Evolutionary conservation across 2,329 filamentous ascomycete genomes (phyloP), one percentile per base, ranked within the genome.

Genomic region (Dothistroma pini): DNA sequence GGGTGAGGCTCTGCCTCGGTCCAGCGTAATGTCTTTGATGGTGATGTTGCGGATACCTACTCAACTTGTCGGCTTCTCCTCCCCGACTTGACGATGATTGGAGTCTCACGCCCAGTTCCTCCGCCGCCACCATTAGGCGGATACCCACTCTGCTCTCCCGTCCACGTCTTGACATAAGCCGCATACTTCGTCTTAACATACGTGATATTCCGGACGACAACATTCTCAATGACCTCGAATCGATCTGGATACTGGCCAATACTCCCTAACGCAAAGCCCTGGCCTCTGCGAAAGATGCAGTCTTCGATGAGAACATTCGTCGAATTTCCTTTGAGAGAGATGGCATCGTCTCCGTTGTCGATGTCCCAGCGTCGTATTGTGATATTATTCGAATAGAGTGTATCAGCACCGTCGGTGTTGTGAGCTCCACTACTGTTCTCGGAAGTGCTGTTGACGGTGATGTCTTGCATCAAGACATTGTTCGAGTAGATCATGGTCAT

Each of bases 51-150:
- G n/a, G n/a, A n/a, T n/a, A n/a, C n/a, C n/a, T n/a, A n/a, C n/a
- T n/a, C n/a, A n/a, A n/a, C n/a, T n/a, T n/a, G n/a, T n/a, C n/a
- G n/a, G n/a, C n/a, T n/a, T n/a, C n/a, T n/a, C n/a, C n/a, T n/a
- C n/a, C n/a, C n/a, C n/a, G n/a, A n/a, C n/a, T n/a, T n/a, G n/a
- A n/a, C n/a, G n/a, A n/a, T n/a, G n/a, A n/a, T n/a, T n/a, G n/a
- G n/a, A n/a, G n/a, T n/a, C 32, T 41, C 14, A 9, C 35, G 35
- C 7, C 35, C 35, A 41, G 7, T 41, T 4, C 83, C 83, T 19
- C 81, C 83, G 12, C 83, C 83, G 1, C 83, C 84, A 12, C 84
- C 83, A 64, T 86, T 85, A 1, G 83, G 83, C 2, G 82, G 81
- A 56, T 79, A 81, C 16, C 80, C 56, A 6, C 54, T 49, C 11